These are phyloP conservation scores for Septoria linicola DNA, from an alignment of 2,329 filamentous ascomycete genomes.

Conservation along the genomic window DNA sequence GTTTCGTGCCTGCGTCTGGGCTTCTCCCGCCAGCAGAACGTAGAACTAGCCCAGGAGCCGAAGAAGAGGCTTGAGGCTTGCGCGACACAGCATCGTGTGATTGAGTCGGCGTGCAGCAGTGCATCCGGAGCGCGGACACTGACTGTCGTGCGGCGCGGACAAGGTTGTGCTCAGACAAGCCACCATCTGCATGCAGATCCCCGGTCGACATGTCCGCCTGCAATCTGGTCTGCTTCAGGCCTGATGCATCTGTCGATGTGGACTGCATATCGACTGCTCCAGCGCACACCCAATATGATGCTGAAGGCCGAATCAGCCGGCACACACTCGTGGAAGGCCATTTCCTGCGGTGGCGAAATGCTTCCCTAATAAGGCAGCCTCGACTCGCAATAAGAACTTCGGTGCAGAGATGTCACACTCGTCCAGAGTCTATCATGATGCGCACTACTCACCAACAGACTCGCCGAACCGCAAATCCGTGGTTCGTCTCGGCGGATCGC, in stretches of 20 bases:
- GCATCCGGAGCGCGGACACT: not conserved
- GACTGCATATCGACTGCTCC: not conserved
- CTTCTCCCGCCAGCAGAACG: not conserved
- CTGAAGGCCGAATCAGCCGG: too few relatives aligned
- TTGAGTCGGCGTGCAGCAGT: slow-evolving; percentile 9
- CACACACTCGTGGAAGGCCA: not conserved
- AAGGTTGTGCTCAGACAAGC: not conserved
- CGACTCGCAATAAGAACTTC: not conserved
- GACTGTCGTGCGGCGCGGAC: not conserved
- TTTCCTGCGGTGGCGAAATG: too few relatives aligned
- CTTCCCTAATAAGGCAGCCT: not conserved
- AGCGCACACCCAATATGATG: not conserved
- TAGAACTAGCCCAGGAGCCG: slow-evolving; percentile 8
- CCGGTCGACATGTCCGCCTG: not conserved
- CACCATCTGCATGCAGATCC: not conserved
- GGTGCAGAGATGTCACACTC: not conserved
- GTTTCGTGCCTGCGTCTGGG: slow-evolving; percentile 5
- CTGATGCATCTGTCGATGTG: not conserved
- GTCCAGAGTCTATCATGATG: not conserved
- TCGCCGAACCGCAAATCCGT: slow-evolving; percentile 2
- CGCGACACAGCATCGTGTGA: slow-evolving; percentile 3
- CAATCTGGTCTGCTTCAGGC: not conserved
- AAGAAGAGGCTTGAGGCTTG: slow-evolving; percentile 7
- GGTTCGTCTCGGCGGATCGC: not conserved
- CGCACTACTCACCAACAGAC: not conserved